Evolutionary conservation across 345 rosid species (phyloP).

Genomic region (Melaleuca alternifolia): DNA sequence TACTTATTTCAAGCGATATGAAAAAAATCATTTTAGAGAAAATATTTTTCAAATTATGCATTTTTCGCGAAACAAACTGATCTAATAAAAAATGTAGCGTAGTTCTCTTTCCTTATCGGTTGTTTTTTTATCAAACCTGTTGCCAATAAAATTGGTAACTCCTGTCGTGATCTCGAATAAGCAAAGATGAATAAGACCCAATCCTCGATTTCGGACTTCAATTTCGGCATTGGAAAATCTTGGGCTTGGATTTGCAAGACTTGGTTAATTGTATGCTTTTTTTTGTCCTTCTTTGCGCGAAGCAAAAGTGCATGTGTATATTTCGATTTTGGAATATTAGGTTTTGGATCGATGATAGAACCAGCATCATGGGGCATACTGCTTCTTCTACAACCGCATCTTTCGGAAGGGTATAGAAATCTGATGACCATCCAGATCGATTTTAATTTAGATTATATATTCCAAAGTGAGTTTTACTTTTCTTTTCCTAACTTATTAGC

Average conservation of each 20-base stretch:
- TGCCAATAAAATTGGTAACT: not conserved
- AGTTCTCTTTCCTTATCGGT: not conserved
- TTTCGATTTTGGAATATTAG: not conserved
- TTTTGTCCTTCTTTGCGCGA: not conserved
- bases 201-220: not conserved
- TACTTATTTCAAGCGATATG: not conserved
- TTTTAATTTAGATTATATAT: not conserved
- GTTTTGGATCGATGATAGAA: not conserved
- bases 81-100: not conserved
- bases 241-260: not conserved
- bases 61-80: not conserved
- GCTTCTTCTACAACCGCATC: not conserved
- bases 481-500: not conserved
- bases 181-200: not conserved
- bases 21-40: not conserved
- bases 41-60: not conserved
- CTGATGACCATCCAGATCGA: not conserved
- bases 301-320: not conserved
- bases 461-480: not conserved
- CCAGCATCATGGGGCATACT: not conserved
- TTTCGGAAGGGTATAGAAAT: not conserved
- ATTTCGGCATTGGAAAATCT: not conserved
- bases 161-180: not conserved
- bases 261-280: not conserved
- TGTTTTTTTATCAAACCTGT: not conserved